A percentile compares a stretch with the other conserved stretches of the same genome.
phyloP scores from a whole-genome alignment of 306 rosid genomes.

The Parietaria judaica region DNA sequence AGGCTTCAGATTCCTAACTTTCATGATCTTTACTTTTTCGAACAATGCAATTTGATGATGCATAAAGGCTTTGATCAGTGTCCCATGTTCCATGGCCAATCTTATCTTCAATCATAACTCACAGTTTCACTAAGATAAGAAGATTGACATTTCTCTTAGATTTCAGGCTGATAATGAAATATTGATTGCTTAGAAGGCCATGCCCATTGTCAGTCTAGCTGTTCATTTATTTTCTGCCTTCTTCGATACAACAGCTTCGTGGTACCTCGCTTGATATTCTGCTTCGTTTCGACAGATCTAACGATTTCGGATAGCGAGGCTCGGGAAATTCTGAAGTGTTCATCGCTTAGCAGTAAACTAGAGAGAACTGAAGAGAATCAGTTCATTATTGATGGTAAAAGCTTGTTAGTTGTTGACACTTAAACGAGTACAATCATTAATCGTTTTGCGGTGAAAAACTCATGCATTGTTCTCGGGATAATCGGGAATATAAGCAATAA shows the following conservation, averaged over 20 bases:
- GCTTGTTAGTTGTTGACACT: conserved; percentile 7
- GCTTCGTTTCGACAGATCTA: conserved; percentile 40
- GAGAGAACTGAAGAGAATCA: conserved; percentile 34
- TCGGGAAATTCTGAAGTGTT: conserved; percentile 53
- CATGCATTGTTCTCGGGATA: too few relatives aligned
- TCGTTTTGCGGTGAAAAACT: too few relatives aligned
- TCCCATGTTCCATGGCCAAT: neutral
- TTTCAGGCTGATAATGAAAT: too few relatives aligned
- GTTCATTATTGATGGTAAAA: conserved; percentile 45
- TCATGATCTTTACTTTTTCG: too few relatives aligned
- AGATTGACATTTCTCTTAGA: neutral
- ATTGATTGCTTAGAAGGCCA: neutral
- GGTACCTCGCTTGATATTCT: neutral
- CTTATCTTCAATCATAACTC: neutral
- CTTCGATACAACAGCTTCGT: neutral
- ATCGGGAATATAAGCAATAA: neutral
- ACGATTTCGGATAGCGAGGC: conserved; percentile 59
- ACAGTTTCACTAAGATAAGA: neutral
- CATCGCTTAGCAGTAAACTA: conserved; percentile 37
- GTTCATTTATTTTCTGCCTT: neutral
- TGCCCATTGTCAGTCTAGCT: neutral
- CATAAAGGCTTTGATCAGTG: neutral
- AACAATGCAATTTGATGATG: too few relatives aligned
- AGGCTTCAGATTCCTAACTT: conserved; percentile 18
- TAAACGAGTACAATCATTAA: too few relatives aligned